Evolutionary conservation across 257 asterid species (phyloP), one percentile per base, ranked within the genome.

Genomic region (Agastache rugosa): DNA sequence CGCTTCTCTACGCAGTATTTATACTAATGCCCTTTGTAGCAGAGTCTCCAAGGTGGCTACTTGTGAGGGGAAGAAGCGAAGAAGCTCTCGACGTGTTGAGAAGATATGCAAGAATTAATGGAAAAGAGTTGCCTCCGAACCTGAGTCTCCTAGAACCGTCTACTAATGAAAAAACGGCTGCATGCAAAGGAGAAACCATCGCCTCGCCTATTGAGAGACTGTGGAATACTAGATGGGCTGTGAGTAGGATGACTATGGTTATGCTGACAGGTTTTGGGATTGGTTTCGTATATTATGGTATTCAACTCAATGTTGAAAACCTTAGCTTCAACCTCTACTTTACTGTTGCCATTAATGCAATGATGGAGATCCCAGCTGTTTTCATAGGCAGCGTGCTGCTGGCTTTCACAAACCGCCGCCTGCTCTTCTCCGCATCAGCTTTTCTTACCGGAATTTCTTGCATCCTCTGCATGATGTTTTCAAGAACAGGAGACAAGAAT

Each of bases 301-400:
- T 84, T 59, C 93, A 88, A 79, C 88, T 88, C 53, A 88, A 88
- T 20, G 89, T 83, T 0, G 91, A 88, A 73, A 86, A 84, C 76
- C 89, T 88, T 22, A 77, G 67, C 78, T 88, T 83, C 78, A 79
- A 88, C 80, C 81, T 79, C 51, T 88, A 88, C 72, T 82, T 79
- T 72, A 80, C 87, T 0, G 89, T 88, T 3, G 87, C 89, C 37
- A 78, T 81, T 19, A 88, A 88, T 6, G 89, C 93, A 0, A 71
- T 81, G 76, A 88, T 88, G 88, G 91, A 88, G 82, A 86, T 88
- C 45, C 89, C 93, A 2, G 89, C 93, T 1, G 89, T 82, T n/a
- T 79, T 86, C 69, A 34, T 81, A 6, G 91, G 88, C 78, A 71
- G 86, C 22, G 84, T 88, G 12, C 72, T 88, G n/a, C 29, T 86